These are phyloP conservation scores for Scheffersomyces quercinus DNA, from an alignment of 1,139 yeast genomes.

Conservation along the genomic window DNA sequence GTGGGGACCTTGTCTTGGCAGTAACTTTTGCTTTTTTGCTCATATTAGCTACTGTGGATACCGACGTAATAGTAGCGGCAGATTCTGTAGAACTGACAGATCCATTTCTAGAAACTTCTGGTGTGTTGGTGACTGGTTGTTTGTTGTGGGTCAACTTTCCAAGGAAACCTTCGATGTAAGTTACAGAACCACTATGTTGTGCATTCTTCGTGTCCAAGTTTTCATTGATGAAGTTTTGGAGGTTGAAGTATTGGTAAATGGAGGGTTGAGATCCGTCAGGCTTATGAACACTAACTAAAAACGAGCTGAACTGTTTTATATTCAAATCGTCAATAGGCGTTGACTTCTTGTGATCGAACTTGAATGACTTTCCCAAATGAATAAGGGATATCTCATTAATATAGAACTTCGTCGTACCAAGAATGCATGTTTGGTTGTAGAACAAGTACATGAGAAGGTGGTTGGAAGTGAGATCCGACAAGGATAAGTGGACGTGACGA, in stretches of 20 bases:
- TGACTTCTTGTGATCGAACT: constrained; percentile 7
- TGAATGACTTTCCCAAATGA: constrained; percentile 12
- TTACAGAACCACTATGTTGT: not conserved
- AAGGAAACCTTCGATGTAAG: not conserved
- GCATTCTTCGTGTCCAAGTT: not conserved
- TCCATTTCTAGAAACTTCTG: not conserved
- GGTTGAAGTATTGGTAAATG: constrained; percentile 15
- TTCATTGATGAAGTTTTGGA: constrained; percentile 9
- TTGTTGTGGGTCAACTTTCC: not conserved
- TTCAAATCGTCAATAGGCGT: constrained; percentile 5
- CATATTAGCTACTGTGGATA: not conserved
- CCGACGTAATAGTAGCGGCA: not conserved
- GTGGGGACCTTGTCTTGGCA: not conserved
- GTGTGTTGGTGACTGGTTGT: not conserved
- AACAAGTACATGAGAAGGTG: constrained; percentile 16
- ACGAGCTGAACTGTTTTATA: constrained; percentile 4
- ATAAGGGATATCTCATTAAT: constrained; percentile 15
- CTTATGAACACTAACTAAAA: constrained; percentile 7
- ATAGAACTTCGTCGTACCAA: constrained; percentile 6
- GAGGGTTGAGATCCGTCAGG: constrained; percentile 8
- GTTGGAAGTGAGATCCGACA: constrained; percentile 10
- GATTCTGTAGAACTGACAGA: not conserved
- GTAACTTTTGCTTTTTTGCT: not conserved
- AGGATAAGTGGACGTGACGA: constrained; percentile 5
- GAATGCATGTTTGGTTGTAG: constrained; percentile 11